A percentile compares a stretch with the other conserved stretches of the same genome.
These are phyloP conservation scores for Ogataea hybrid DNA, from an alignment of 1,139 yeast species.

Conservation along the genomic window DNA sequence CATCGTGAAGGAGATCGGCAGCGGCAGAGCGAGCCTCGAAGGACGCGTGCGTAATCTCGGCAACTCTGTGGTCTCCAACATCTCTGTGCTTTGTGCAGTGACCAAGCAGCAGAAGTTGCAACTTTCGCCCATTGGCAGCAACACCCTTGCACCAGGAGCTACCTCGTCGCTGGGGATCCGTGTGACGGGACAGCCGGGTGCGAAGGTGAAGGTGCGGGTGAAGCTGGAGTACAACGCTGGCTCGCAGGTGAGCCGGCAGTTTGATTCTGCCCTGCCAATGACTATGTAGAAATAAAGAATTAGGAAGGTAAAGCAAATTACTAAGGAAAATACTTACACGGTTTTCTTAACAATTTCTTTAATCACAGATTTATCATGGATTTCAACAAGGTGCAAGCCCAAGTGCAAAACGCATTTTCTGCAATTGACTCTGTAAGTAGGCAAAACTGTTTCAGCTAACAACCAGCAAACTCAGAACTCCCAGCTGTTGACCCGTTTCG, in stretches of 20 bases:
- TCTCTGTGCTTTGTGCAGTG: conserved; percentile 81
- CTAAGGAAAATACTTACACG: not conserved
- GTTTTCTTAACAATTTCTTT: not conserved
- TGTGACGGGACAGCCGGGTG: conserved; percentile 66
- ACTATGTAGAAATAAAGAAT: conserved; percentile 17
- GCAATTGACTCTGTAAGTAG: conserved; percentile 23
- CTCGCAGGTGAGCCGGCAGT: conserved; percentile 54
- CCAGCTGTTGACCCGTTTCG: conserved; percentile 51
- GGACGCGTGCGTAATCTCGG: conserved; percentile 33
- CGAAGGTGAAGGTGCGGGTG: conserved; percentile 75
- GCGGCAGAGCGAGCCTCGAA: conserved; percentile 46
- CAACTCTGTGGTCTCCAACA: conserved; percentile 34
- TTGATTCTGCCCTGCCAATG: conserved; percentile 52
- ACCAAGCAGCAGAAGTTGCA: conserved; percentile 87
- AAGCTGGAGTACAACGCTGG: conserved; percentile 59
- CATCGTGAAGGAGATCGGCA: conserved; percentile 34
- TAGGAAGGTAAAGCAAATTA: not conserved
- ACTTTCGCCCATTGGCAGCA: conserved; percentile 62
- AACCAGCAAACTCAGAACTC: conserved; percentile 24
- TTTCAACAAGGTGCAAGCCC: conserved; percentile 32
- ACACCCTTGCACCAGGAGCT: conserved; percentile 40
- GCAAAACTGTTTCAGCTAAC: conserved; percentile 4
- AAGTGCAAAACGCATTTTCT: conserved; percentile 26
- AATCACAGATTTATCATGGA: conserved; percentile 23
- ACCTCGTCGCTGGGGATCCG: conserved; percentile 62